Percentiles rank a stretch among this genome's conserved stretches.
Evolutionary conservation across 192 early-diverging fungal genomes (phyloP).

Genomic region (Coemansia sp.): DNA sequence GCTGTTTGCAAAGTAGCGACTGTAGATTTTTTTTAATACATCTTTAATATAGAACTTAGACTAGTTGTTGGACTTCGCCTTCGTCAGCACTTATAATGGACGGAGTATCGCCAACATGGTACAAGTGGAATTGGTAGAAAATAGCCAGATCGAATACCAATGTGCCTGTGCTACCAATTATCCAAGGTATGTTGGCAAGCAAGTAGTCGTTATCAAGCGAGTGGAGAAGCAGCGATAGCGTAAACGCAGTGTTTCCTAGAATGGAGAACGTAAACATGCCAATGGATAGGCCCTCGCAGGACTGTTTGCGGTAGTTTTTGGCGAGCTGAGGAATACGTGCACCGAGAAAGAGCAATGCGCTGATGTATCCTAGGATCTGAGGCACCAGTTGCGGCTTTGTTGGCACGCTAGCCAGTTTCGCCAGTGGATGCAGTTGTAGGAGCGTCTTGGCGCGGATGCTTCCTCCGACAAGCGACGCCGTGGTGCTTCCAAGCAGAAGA

Average conservation of each 20-base stretch:
- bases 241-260: conserved; percentile 65
- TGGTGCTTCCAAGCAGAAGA: background rate
- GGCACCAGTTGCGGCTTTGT: conserved; percentile 41
- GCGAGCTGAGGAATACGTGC: conserved; percentile 77
- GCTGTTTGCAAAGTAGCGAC: conserved; percentile 15
- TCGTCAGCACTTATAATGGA: background rate
- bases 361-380: conserved; percentile 69
- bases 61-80: background rate
- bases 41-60: background rate
- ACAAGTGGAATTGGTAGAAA: conserved; percentile 68
- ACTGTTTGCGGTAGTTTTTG: conserved; percentile 68
- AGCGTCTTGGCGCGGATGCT: background rate
- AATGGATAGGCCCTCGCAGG: conserved; percentile 72
- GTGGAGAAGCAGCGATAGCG: conserved; percentile 68
- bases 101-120: conserved; percentile 19
- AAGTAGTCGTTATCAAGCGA: conserved; percentile 59
- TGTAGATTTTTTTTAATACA: background rate
- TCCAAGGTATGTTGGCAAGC: conserved; percentile 52
- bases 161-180: conserved; percentile 70
- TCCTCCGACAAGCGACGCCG: background rate
- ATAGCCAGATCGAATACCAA: conserved; percentile 73
- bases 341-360: conserved; percentile 68
- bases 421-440: conserved; percentile 1
- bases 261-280: conserved; percentile 76
- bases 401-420: conserved; percentile 8